Conservation (phyloP, 371 early-diverging fungal species). For the Mortierella sp. region DNA sequence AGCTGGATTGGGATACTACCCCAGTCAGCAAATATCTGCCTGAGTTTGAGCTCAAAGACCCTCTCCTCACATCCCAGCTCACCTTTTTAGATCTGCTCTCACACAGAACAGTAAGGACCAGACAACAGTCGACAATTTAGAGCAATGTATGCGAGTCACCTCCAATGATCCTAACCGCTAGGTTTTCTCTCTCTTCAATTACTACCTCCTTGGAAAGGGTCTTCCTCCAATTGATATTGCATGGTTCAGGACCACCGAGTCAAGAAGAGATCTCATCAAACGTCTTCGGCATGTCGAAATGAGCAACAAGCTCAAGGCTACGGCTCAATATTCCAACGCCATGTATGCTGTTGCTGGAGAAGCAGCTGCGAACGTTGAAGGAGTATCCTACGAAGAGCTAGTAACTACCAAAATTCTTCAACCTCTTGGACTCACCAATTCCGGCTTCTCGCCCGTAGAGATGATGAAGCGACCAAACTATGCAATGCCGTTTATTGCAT, state of each 20-base stretch:
- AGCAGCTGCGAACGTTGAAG: conserved; percentile 24
- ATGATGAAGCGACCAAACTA: conserved; percentile 12
- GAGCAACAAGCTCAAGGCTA: not conserved
- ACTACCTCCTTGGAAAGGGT: not conserved
- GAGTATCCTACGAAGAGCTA: conserved; percentile 13
- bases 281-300: conserved; percentile 10
- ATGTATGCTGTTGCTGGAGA: conserved; percentile 26
- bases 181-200: not conserved
- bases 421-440: conserved; percentile 11
- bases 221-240: conserved; percentile 5
- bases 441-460: conserved; percentile 10
- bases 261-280: conserved; percentile 14
- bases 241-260: conserved; percentile 3
- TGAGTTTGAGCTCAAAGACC: conserved; percentile 23
- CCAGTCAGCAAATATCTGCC: conserved; percentile 29
- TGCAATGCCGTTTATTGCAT: conserved; percentile 6
- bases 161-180: not conserved
- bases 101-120: conserved; percentile 25
- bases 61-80: conserved; percentile 24
- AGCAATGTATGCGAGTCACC: no score
- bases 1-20: conserved; percentile 31
- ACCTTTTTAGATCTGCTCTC: conserved; percentile 28
- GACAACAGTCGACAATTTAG: not conserved
- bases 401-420: conserved; percentile 12
- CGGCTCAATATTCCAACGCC: conserved; percentile 16